Evolutionary conservation across 1,139 yeast species (phyloP).

Genomic region (Blastobotrys ciferrii): DNA sequence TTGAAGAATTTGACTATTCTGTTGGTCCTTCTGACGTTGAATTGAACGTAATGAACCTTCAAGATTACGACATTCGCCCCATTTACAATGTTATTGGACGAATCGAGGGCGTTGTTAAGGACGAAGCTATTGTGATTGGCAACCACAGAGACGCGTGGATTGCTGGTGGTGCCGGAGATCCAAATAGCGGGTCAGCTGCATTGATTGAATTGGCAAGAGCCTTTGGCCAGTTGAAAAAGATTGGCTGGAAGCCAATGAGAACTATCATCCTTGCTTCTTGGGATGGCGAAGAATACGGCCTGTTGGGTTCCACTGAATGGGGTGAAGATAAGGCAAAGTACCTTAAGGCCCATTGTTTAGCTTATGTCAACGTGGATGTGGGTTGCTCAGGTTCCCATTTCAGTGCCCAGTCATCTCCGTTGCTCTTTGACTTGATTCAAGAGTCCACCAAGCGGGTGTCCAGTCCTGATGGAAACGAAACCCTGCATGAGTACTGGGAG

Average conservation of each 20-base stretch:
- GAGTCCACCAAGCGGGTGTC: slow-evolving; percentile 42
- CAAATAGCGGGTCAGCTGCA: slow-evolving; percentile 64
- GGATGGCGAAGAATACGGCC: slow-evolving; percentile 74
- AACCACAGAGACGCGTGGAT: slow-evolving; percentile 78
- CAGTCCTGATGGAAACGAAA: slow-evolving; percentile 43
- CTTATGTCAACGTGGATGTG: slow-evolving; percentile 63
- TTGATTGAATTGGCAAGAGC: slow-evolving; percentile 58
- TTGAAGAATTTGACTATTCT: slow-evolving; percentile 49
- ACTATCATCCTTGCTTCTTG: slow-evolving; percentile 62
- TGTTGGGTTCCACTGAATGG: slow-evolving; percentile 67
- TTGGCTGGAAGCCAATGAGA: slow-evolving; percentile 64
- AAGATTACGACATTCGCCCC: slow-evolving; percentile 58
- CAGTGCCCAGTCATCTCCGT: slow-evolving; percentile 50
- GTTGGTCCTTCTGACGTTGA: slow-evolving; percentile 60
- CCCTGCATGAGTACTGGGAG: slow-evolving; percentile 61
- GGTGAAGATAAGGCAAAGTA: slow-evolving; percentile 52
- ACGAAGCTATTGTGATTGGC: slow-evolving; percentile 58
- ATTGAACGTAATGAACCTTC: slow-evolving; percentile 53
- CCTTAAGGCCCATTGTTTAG: slow-evolving; percentile 49
- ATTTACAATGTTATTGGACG: slow-evolving; percentile 58
- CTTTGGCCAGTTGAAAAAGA: slow-evolving; percentile 46
- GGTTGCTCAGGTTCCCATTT: slow-evolving; percentile 55
- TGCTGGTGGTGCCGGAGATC: slow-evolving; percentile 69
- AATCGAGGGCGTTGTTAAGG: slow-evolving; percentile 49
- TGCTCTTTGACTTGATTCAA: slow-evolving; percentile 45